phyloP scores from a whole-genome alignment of 768 basidiomycete genomes.

The Serendipita indica region DNA sequence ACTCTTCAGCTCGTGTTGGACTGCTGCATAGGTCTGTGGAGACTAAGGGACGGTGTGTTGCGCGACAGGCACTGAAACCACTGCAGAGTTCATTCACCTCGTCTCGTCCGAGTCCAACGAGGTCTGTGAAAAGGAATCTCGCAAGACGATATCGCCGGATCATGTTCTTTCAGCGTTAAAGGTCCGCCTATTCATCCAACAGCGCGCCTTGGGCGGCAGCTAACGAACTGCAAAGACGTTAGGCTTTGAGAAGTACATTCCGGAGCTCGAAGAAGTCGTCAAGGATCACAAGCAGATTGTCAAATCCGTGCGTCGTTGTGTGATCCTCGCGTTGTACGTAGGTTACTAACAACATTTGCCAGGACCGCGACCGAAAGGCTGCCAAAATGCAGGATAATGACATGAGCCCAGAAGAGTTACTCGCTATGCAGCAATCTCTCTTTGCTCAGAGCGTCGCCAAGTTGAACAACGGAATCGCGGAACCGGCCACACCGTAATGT shows the following conservation, averaged over 20 bases:
- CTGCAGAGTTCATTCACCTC: slow-evolving; percentile 88
- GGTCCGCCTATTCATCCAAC: slow-evolving; percentile 32
- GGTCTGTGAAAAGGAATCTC: slow-evolving; percentile 93
- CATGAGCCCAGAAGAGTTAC: slow-evolving; percentile 78
- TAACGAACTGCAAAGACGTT: slow-evolving; percentile 42
- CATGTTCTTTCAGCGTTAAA: slow-evolving; percentile 88
- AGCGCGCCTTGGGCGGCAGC: not conserved
- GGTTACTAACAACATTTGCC: slow-evolving; percentile 13
- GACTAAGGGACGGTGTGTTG: not conserved
- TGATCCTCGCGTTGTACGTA: not conserved
- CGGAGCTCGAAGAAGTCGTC: slow-evolving; percentile 82
- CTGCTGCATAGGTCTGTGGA: slow-evolving; percentile 83
- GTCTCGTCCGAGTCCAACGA: slow-evolving; percentile 97
- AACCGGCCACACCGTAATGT: not conserved
- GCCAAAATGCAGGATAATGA: slow-evolving; percentile 81
- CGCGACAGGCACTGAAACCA: not conserved
- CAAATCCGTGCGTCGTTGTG: not conserved
- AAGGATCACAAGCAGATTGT: slow-evolving; percentile 78
- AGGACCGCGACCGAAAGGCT: slow-evolving; percentile 87
- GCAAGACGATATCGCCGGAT: slow-evolving; percentile 97
- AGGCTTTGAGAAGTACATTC: slow-evolving; percentile 81
- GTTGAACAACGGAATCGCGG: slow-evolving; percentile 5
- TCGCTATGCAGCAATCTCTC: slow-evolving; percentile 73
- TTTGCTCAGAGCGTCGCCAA: slow-evolving; percentile 70
- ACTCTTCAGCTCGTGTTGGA: slow-evolving; percentile 94